Percentiles rank a stretch among this genome's conserved stretches.
These are phyloP conservation scores for Recurvomyces mirabilis DNA, from an alignment of 495 filamentous ascomycete genomes.

Conservation along the genomic window DNA sequence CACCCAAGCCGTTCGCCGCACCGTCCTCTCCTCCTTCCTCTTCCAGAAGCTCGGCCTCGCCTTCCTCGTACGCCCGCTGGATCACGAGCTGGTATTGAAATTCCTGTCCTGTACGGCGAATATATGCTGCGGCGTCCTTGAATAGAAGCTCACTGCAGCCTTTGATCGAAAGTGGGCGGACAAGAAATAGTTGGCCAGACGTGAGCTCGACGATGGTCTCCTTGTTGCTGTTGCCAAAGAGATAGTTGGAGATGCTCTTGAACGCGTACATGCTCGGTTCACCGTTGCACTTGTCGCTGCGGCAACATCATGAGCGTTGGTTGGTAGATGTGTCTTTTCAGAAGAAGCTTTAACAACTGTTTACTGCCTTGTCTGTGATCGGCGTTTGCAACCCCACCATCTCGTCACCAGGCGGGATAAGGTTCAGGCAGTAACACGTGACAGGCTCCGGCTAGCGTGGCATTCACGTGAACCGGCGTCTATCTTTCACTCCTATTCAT, in stretches of 20 bases:
- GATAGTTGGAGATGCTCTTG: conserved; percentile 46
- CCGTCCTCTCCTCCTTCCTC: conserved; percentile 69
- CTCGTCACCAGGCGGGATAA: too few species aligned
- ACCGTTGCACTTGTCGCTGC: not conserved
- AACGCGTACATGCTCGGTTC: conserved; percentile 20
- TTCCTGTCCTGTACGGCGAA: conserved; percentile 83
- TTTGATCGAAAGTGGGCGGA: conserved; percentile 88
- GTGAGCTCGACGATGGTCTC: conserved; percentile 89
- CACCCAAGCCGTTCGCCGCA: conserved; percentile 44
- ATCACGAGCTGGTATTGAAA: conserved; percentile 96
- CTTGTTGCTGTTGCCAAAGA: conserved; percentile 87
- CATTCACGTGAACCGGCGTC: too few species aligned
- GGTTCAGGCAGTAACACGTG: too few species aligned
- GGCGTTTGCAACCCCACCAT: too few species aligned
- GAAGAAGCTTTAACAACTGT: too few species aligned
- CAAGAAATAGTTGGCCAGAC: conserved; percentile 92
- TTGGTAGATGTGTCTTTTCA: too few species aligned
- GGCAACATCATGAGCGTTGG: too few species aligned
- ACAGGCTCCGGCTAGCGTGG: too few species aligned
- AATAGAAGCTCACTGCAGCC: conserved; percentile 98
- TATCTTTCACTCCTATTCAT: too few species aligned
- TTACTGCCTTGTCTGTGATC: too few species aligned
- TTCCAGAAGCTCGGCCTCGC: conserved; percentile 80
- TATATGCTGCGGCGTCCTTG: conserved; percentile 86
- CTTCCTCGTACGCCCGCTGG: conserved; percentile 92